phyloP scores from a whole-genome alignment of 2,329 filamentous ascomycete genomes.

The Diaporthe vaccinii region DNA sequence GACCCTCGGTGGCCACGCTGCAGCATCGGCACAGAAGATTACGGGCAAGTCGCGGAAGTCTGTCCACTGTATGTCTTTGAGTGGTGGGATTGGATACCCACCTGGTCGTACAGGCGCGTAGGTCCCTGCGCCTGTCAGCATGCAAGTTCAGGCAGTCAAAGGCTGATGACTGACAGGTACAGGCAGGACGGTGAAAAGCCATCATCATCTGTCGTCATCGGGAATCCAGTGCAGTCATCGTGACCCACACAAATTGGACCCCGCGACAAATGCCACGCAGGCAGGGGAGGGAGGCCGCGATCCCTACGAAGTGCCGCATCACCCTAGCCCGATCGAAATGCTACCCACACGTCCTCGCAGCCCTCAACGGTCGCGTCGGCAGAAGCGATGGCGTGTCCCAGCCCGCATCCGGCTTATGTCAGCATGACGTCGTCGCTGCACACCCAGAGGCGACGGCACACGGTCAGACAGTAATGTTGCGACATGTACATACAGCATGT shows the following conservation, averaged over 20 bases:
- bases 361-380: background rate
- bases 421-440: slow-evolving; percentile 27
- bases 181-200: background rate
- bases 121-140: slow-evolving; percentile 1
- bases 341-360: background rate
- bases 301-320: slow-evolving; percentile 19
- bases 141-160: no score
- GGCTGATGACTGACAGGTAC: no score
- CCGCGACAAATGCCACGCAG: slow-evolving; percentile 9
- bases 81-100: background rate
- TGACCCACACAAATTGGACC: background rate
- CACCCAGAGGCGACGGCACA: background rate
- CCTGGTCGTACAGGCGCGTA: background rate
- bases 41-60: background rate
- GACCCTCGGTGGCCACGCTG: background rate
- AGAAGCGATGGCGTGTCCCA: background rate
- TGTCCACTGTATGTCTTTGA: background rate
- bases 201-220: slow-evolving; percentile 6
- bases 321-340: background rate
- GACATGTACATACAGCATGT: background rate
- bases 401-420: slow-evolving; percentile 4
- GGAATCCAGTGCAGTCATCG: background rate
- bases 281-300: slow-evolving; percentile 1
- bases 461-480: slow-evolving; percentile 6
- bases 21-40: no score